Evolutionary conservation across 768 basidiomycete species (phyloP).

Genomic region (Pholiota conissans): DNA sequence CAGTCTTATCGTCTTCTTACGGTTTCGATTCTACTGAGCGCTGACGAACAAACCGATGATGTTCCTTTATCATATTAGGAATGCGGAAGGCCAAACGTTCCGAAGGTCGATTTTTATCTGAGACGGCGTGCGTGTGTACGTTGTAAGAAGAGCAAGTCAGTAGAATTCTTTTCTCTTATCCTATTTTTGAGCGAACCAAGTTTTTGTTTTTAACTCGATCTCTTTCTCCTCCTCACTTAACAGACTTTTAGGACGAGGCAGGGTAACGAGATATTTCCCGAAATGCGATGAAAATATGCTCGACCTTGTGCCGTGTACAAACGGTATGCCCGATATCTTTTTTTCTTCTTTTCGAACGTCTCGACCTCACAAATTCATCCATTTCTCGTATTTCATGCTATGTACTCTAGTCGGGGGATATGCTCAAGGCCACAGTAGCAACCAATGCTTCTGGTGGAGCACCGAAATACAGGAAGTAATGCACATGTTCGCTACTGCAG

Average conservation of each 20-base stretch:
- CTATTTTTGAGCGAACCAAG: too few relatives aligned
- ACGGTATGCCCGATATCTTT: slow-evolving; percentile 26
- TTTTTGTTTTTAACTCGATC: too few relatives aligned
- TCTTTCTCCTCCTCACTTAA: neutral
- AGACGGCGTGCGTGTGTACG: slow-evolving; percentile 24
- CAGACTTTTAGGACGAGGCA: slow-evolving; percentile 27
- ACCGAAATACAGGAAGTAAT: slow-evolving; percentile 29
- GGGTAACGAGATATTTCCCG: slow-evolving; percentile 22
- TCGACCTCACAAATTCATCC: neutral
- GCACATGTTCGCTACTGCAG: slow-evolving; percentile 9
- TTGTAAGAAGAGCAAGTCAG: slow-evolving; percentile 29
- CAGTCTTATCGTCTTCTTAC: neutral
- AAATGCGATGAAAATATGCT: slow-evolving; percentile 24
- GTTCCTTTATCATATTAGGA: too few relatives aligned
- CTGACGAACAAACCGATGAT: too few relatives aligned
- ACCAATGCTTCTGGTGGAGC: too few relatives aligned
- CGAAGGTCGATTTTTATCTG: slow-evolving; percentile 24
- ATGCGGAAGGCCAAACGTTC: slow-evolving; percentile 11
- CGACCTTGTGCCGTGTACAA: slow-evolving; percentile 28
- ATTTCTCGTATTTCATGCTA: too few relatives aligned
- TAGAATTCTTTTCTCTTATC: neutral
- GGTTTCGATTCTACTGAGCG: neutral
- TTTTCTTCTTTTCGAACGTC: neutral
- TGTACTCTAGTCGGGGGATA: slow-evolving; percentile 19
- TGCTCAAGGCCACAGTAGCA: too few relatives aligned